Evolutionary conservation across 31 red algal species (phyloP).

Genomic region (Odonthalia washingtoniensis): DNA sequence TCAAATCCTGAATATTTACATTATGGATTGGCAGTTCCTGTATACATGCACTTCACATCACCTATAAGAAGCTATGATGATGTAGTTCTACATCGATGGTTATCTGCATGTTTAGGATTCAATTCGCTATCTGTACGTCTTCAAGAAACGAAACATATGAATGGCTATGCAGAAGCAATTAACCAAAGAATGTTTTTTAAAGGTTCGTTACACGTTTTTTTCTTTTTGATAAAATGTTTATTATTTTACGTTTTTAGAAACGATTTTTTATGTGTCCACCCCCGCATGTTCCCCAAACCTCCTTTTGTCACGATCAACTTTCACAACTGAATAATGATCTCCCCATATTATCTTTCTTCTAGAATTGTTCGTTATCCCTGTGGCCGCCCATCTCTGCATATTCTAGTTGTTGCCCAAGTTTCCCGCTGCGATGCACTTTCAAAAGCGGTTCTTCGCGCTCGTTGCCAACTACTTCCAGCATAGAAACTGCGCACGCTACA

Average conservation of each 20-base stretch:
- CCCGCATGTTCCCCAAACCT: too few relatives aligned
- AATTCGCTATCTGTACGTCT: conserved; percentile 68
- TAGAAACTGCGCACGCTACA: conserved; percentile 78
- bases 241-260: too few relatives aligned
- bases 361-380: conserved; percentile 42
- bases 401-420: conserved; percentile 64
- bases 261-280: too few relatives aligned
- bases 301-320: too few relatives aligned
- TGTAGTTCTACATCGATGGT: conserved; percentile 92
- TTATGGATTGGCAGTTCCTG: conserved; percentile 92
- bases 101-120: conserved; percentile 87
- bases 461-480: conserved; percentile 86
- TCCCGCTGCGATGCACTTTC: conserved; percentile 45
- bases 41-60: conserved; percentile 99
- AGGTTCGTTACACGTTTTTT: too few relatives aligned
- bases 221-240: too few relatives aligned
- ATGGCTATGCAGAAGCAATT: conserved; percentile 84
- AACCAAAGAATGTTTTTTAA: too few relatives aligned
- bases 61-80: conserved; percentile 99
- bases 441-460: conserved; percentile 69
- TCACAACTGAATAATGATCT: too few relatives aligned
- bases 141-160: conserved; percentile 74
- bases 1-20: conserved; percentile 88
- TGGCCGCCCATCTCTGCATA: conserved; percentile 64
- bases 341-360: conserved; percentile 66